phyloP scores from a whole-genome alignment of 441 rosid species.

The Aquilaria agallochum region DNA sequence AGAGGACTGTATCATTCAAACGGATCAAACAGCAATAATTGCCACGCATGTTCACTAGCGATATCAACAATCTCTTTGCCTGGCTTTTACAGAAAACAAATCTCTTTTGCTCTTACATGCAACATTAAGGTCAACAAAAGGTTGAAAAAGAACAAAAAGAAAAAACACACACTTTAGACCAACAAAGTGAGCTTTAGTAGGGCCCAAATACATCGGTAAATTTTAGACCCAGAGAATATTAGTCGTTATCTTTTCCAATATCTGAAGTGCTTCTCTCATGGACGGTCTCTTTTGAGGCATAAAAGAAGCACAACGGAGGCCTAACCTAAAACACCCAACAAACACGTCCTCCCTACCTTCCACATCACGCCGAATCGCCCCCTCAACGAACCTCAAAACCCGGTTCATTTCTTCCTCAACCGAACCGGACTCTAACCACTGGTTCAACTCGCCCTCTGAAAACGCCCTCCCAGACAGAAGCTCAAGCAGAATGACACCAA shows the following conservation, averaged over 20 bases:
- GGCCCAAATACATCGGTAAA: constrained; percentile 21
- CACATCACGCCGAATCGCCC: constrained; percentile 42
- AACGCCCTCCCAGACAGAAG: constrained; percentile 63
- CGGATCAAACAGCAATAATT: too few species aligned
- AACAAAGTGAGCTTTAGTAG: constrained; percentile 15
- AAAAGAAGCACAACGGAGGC: constrained; percentile 60
- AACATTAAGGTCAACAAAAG: constrained; percentile 20
- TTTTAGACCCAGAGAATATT: neutral
- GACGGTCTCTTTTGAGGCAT: constrained; percentile 74
- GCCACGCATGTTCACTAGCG: too few species aligned
- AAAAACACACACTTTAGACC: constrained; percentile 13
- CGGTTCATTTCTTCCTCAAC: constrained; percentile 41
- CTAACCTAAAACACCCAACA: constrained; percentile 63
- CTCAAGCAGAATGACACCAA: constrained; percentile 65
- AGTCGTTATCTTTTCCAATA: constrained; percentile 50
- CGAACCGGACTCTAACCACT: constrained; percentile 32
- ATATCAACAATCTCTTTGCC: too few species aligned
- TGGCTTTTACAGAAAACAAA: too few species aligned
- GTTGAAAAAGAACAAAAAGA: constrained; percentile 5
- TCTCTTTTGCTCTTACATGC: constrained; percentile 3
- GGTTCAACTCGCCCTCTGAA: constrained; percentile 36
- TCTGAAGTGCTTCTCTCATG: constrained; percentile 69
- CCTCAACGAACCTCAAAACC: constrained; percentile 51
- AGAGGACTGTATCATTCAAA: too few species aligned
- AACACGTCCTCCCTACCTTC: constrained; percentile 45